These are phyloP conservation scores for Arthroderma uncinatum DNA, from an alignment of 2,329 filamentous ascomycete genomes.

Conservation along the genomic window DNA sequence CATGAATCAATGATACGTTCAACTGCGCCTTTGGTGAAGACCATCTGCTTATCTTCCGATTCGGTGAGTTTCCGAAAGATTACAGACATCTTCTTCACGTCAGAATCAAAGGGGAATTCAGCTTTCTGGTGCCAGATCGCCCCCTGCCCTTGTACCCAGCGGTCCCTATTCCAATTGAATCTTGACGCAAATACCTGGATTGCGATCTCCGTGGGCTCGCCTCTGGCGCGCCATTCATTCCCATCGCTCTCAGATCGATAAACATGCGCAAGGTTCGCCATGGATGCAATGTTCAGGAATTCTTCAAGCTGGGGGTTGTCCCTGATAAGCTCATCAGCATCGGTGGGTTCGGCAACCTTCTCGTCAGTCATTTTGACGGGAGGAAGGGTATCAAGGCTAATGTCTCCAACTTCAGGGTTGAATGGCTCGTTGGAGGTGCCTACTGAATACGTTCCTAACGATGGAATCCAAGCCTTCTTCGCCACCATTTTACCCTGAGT, in stretches of 20 bases:
- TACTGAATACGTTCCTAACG: constrained; percentile 47
- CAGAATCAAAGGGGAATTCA: constrained; percentile 64
- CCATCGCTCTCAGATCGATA: constrained; percentile 41
- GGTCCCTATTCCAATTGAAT: constrained; percentile 51
- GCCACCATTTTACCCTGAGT: constrained; percentile 56
- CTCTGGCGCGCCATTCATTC: constrained; percentile 49
- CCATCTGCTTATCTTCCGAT: constrained; percentile 22
- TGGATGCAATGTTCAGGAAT: constrained; percentile 52
- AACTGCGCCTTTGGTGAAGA: constrained; percentile 38
- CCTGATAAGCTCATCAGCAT: constrained; percentile 29
- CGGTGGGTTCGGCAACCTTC: constrained; percentile 18
- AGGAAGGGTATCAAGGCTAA: constrained; percentile 31
- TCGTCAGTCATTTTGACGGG: constrained; percentile 23
- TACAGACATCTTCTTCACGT: constrained; percentile 66
- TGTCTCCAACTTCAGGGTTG: constrained; percentile 44
- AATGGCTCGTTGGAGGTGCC: constrained; percentile 46
- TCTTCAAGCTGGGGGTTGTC: constrained; percentile 42
- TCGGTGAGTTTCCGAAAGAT: constrained; percentile 40
- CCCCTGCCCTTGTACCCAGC: constrained; percentile 40
- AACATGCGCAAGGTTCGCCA: constrained; percentile 55
- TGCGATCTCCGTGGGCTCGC: constrained; percentile 61
- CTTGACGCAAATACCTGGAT: constrained; percentile 63
- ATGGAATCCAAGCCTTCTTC: constrained; percentile 49
- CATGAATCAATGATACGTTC: constrained; percentile 58
- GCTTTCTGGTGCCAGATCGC: constrained; percentile 48